Evolutionary conservation across 1,139 yeast genomes (phyloP).

Genomic region (Yamadazyma taylorii): DNA sequence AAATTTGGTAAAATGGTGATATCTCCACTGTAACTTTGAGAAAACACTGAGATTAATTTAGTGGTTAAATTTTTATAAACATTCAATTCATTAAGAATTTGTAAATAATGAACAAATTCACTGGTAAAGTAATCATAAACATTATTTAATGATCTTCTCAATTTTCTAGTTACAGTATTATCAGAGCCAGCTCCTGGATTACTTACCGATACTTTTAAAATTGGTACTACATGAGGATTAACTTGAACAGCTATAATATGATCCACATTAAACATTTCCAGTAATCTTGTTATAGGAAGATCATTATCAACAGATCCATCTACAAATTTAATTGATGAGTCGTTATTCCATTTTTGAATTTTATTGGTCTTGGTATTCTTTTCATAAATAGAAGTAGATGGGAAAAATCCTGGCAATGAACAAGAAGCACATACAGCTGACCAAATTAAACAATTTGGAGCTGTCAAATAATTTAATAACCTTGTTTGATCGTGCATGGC

Average conservation of each 20-base stretch:
- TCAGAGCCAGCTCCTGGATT: constrained; percentile 73
- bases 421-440: constrained; percentile 98
- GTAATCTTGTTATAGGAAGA: constrained; percentile 81
- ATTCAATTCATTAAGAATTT: constrained; percentile 73
- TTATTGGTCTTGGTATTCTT: constrained; percentile 72
- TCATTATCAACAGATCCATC: constrained; percentile 98
- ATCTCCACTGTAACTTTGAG: constrained; percentile 91
- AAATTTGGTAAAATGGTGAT: constrained; percentile 86
- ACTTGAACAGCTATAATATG: constrained; percentile 97
- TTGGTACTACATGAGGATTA: constrained; percentile 92
- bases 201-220: constrained; percentile 65
- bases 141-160: constrained; percentile 55
- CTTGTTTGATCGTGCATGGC: constrained; percentile 63
- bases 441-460: constrained; percentile 55
- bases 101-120: constrained; percentile 77
- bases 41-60: constrained; percentile 69
- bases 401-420: constrained; percentile 87
- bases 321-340: constrained; percentile 74
- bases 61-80: constrained; percentile 70
- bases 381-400: constrained; percentile 82
- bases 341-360: constrained; percentile 78
- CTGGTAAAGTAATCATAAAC: constrained; percentile 61
- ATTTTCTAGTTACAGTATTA: constrained; percentile 54
- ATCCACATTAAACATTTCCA: constrained; percentile 95
- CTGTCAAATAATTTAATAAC: constrained; percentile 47